Evolutionary conservation across 306 rosid species (phyloP).

Genomic region (Prunus kanzakura): DNA sequence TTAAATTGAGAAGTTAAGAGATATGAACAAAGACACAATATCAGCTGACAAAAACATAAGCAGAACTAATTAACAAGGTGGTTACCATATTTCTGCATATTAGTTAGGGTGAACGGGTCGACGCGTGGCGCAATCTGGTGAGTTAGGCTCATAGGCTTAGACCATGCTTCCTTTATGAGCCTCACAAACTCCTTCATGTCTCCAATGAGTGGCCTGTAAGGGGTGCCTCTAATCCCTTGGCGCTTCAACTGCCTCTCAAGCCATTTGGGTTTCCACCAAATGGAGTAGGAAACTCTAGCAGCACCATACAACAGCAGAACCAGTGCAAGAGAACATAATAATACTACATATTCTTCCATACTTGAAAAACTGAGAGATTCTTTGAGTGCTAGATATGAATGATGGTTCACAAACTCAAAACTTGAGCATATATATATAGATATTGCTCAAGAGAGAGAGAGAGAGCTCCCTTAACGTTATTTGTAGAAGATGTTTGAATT

Average conservation of each 20-base stretch:
- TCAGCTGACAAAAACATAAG: background rate
- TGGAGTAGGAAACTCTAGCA: constrained; percentile 28
- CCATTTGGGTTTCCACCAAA: constrained; percentile 47
- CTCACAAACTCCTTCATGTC: constrained; percentile 45
- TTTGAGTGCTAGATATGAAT: background rate
- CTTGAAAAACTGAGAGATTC: background rate
- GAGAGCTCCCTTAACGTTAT: background rate
- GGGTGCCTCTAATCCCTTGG: constrained; percentile 48
- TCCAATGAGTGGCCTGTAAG: constrained; percentile 43
- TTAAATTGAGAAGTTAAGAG: background rate
- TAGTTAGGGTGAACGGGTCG: constrained; percentile 38
- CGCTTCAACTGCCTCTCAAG: constrained; percentile 37
- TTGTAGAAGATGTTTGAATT: background rate
- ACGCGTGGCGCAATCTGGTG: constrained; percentile 44
- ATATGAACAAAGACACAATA: background rate
- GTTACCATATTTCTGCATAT: constrained; percentile 40
- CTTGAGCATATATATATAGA: background rate
- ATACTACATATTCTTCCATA: constrained; percentile 26
- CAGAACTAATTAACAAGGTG: background rate
- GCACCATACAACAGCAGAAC: constrained; percentile 32
- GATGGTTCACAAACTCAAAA: constrained; percentile 4
- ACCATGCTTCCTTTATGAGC: constrained; percentile 45
- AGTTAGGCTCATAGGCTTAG: constrained; percentile 38
- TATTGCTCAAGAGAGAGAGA: too few relatives aligned
- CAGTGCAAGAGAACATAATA: constrained; percentile 11